Percentiles rank a stretch among this genome's conserved stretches.
Evolutionary conservation across 2,329 filamentous ascomycete species (phyloP).

Genomic region (Penicillium sp.): DNA sequence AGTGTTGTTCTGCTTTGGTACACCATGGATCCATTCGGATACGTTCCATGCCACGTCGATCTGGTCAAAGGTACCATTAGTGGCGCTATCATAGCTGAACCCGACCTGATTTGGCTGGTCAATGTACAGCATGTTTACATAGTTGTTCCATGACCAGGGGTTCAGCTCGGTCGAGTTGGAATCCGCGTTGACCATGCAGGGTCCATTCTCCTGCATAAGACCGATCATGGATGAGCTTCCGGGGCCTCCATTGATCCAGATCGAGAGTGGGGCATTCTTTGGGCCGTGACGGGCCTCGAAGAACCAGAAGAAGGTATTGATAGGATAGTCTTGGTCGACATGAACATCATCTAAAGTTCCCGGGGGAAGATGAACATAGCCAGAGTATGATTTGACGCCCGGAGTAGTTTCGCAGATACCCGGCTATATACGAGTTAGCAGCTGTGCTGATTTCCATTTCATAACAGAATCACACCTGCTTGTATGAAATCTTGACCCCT

Average conservation of each 20-base stretch:
- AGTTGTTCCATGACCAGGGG: conserved; percentile 58
- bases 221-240: conserved; percentile 55
- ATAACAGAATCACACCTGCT: conserved; percentile 33
- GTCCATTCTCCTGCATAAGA: conserved; percentile 47
- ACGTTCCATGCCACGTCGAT: conserved; percentile 23
- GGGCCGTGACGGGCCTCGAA: conserved; percentile 53
- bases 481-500: conserved; percentile 44
- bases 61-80: conserved; percentile 38
- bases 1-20: conserved; percentile 47
- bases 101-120: conserved; percentile 60
- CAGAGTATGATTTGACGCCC: conserved; percentile 53
- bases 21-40: conserved; percentile 22
- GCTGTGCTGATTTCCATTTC: not conserved
- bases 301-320: conserved; percentile 63
- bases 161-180: conserved; percentile 50
- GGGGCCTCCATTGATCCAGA: conserved; percentile 60
- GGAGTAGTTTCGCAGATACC: conserved; percentile 53
- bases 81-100: conserved; percentile 49
- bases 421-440: conserved; percentile 25
- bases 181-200: conserved; percentile 50
- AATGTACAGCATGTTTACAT: conserved; percentile 63
- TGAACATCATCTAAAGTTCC: conserved; percentile 37
- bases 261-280: conserved; percentile 51
- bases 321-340: conserved; percentile 49
- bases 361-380: conserved; percentile 54